Evolutionary conservation across 768 basidiomycete genomes (phyloP), one percentile per base, ranked within the genome.

Genomic region (Rhizopogon vesiculosus): DNA sequence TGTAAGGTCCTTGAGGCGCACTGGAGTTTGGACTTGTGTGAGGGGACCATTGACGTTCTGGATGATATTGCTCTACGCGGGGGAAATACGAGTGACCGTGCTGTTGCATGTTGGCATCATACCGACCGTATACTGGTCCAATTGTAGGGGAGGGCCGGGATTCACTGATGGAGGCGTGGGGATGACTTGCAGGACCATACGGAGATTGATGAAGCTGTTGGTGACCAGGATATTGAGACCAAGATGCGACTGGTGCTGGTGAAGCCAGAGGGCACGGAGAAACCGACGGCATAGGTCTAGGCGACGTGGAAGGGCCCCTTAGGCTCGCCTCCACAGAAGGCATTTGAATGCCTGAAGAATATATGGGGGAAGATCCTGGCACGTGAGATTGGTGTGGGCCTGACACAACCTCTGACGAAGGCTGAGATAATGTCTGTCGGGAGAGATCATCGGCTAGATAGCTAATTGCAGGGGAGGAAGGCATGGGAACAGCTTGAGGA

Each of bases 281-380:
- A 62, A 57, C 59, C 41, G 63, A 61, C 2, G 61, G 51, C 2
- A 50, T 38, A 2, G 54, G 62, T 22, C 42, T 50, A 15, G 60
- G 40, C 7, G 56, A 52, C 28, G 53, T 42, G 7, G 56, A 57
- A 2, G 55, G 41, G 40, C 54, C 51, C 13, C 49, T 59, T 59
- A 58, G 58, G 15, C 54, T 52, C 31, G 59, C 15, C 51, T 59
- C 40, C 56, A 61, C 33, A 57, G 66, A 55, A 61, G 38, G 54
- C 43, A 61, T 25, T 56, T 70, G 64, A 78, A 45, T 31, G 77
- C 78, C 49, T 77, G 76, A 19, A 73, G 62, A 56, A 77, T 77
- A 28, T 78, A 76, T 78, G 77, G 78, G 51, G 70, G 73, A 15
- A 67, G 56, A 68, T 62, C 67, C 28, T 50, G 51, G 25, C 5